Percentiles rank a stretch among this genome's conserved stretches.
These are phyloP conservation scores for Coemansia sp. DNA, from an alignment of 192 early-diverging fungal species.

Conservation along the genomic window DNA sequence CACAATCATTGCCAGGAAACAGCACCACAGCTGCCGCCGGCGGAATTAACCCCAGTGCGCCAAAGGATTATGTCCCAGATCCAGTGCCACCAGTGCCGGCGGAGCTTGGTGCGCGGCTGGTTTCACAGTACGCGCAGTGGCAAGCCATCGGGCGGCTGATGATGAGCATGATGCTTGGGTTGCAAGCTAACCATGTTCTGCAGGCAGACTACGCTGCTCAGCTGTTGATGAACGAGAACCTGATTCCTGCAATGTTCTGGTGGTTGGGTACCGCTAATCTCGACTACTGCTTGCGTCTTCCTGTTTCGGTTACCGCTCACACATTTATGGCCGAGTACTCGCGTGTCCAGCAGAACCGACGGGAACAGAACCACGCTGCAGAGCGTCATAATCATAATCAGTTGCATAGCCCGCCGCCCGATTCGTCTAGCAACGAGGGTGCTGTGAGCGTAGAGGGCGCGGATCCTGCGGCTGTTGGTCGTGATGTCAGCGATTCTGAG, in stretches of 20 bases:
- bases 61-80: background rate
- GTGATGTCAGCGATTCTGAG: slow-evolving; percentile 9
- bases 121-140: slow-evolving; percentile 55
- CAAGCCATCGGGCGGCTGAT: slow-evolving; percentile 31
- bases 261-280: slow-evolving; percentile 49
- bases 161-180: slow-evolving; percentile 27
- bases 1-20: background rate
- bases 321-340: slow-evolving; percentile 20
- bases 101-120: slow-evolving; percentile 32
- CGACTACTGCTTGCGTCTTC: slow-evolving; percentile 20
- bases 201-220: slow-evolving; percentile 51
- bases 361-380: background rate
- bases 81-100: slow-evolving; percentile 7
- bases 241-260: slow-evolving; percentile 52
- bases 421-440: background rate
- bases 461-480: slow-evolving; percentile 8
- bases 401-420: background rate
- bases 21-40: background rate
- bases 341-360: slow-evolving; percentile 8
- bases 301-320: slow-evolving; percentile 22
- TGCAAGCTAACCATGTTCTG: slow-evolving; percentile 49
- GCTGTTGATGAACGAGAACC: slow-evolving; percentile 51
- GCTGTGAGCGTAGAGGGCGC: background rate
- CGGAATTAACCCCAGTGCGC: background rate
- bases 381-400: background rate